These are phyloP conservation scores for Craterostigma plantagineum DNA, from an alignment of 257 asterid genomes.

Conservation along the genomic window DNA sequence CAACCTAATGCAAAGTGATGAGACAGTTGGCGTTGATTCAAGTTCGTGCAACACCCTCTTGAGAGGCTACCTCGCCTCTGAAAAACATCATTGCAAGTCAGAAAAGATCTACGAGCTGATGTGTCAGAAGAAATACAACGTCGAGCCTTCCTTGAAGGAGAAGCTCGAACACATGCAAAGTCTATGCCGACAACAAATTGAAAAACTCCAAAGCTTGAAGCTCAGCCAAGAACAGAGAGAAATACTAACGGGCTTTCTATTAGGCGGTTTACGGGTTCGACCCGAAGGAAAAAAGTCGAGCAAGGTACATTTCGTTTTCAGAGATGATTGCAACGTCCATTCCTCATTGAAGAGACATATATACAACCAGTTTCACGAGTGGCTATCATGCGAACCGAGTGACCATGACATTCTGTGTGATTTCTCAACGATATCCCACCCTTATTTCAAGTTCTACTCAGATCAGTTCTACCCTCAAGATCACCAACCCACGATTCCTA, in stretches of 20 bases:
- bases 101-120: constrained; percentile 34
- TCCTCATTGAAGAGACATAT: constrained; percentile 34
- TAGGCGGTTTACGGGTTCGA: constrained; percentile 51
- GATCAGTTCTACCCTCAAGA: constrained; percentile 63
- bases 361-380: constrained; percentile 52
- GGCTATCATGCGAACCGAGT: constrained; percentile 30
- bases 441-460: constrained; percentile 53
- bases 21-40: constrained; percentile 39
- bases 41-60: constrained; percentile 45
- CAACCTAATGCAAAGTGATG: constrained; percentile 37
- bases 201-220: constrained; percentile 30
- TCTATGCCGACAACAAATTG: constrained; percentile 21
- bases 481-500: constrained; percentile 46
- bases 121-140: constrained; percentile 50
- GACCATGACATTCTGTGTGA: constrained; percentile 22
- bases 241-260: constrained; percentile 48
- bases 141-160: constrained; percentile 45
- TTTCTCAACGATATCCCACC: constrained; percentile 42
- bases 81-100: constrained; percentile 28
- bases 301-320: constrained; percentile 35
- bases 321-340: constrained; percentile 35
- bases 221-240: constrained; percentile 75
- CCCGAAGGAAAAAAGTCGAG: constrained; percentile 26
- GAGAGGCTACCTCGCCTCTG: constrained; percentile 34
- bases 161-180: constrained; percentile 32